Evolutionary conservation across 768 basidiomycete genomes (phyloP), one percentile per base, ranked within the genome.

Genomic region (Crucibulum laeve): DNA sequence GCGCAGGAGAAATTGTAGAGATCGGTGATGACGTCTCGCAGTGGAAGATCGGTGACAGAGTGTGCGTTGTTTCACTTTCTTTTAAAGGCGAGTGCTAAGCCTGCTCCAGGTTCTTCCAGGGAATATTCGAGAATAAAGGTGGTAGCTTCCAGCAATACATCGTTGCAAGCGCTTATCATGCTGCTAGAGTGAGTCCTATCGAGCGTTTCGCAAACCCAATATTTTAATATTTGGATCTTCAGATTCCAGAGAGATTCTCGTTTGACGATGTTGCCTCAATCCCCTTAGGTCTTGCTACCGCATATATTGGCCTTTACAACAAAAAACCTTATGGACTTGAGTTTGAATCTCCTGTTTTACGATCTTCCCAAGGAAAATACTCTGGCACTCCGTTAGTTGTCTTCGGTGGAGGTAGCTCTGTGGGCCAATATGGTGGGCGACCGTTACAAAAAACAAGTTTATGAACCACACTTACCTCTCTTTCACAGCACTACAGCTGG

Each of bases 201-300:
- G 23, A 21, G 8, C 25, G 41, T 40, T 35, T 23, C 15, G 8
- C 11, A 14, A 25, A 11, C 2, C 10, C 10, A 11, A 37, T 19
- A 10, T 11, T 25, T 42, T 15, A 17, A n/a, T 14, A 13, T 15
- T 8, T 17, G 10, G 18, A 13, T 21, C 19, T 40, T 11, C 36
- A 77, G 72, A 71, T 80, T 28, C 78, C 79, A 1, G 54, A 61
- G 5, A 67, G 62, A 30, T 30, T 76, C 35, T 65, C 71, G 1
- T 76, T 72, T 46, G 78, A 76, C 10, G 61, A 74, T 43, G 77
- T 70, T 2, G 50, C 73, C 0, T 70, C 77, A 1, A 53, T 81
- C 15, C 75, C 79, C 5, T 57, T 74, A 2, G 77, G 63, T 1
- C 48, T 79, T n/a, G 65, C 68, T 5, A 72, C 74, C 15, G 74